Evolutionary conservation across 805 yeast genomes (phyloP).

Genomic region (Nematodospora valgi): DNA sequence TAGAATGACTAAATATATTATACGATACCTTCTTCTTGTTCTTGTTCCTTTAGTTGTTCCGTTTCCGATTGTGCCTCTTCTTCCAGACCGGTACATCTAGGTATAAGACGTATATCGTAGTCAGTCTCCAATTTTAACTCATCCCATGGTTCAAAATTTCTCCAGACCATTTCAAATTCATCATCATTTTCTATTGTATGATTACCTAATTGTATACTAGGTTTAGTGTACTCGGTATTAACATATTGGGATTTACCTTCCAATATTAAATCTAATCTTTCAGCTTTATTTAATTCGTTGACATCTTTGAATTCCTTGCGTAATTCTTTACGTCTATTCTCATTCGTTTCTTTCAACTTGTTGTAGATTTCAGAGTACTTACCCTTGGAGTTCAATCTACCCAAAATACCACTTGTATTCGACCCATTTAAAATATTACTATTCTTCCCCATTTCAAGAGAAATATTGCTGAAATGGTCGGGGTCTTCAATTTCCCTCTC

Average conservation of each 20-base stretch:
- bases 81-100: constrained; percentile 11
- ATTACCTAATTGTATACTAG: constrained; percentile 35
- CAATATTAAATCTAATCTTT: constrained; percentile 28
- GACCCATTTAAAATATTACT: constrained; percentile 1
- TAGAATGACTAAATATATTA: too few relatives aligned
- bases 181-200: constrained; percentile 36
- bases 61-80: too few relatives aligned
- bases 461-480: constrained; percentile 4
- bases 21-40: too few relatives aligned
- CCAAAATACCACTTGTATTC: constrained; percentile 3
- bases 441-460: constrained; percentile 6
- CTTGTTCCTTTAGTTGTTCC: too few relatives aligned
- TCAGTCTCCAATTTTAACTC: constrained; percentile 38
- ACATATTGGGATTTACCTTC: constrained; percentile 28
- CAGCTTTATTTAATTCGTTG: constrained; percentile 35
- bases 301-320: constrained; percentile 29
- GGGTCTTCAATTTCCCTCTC: constrained; percentile 11
- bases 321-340: constrained; percentile 15
- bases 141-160: constrained; percentile 44
- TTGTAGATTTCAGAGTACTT: constrained; percentile 29
- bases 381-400: constrained; percentile 14
- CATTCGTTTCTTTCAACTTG: constrained; percentile 23
- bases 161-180: constrained; percentile 43
- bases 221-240: constrained; percentile 30
- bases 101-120: constrained; percentile 37